A percentile compares a stretch with the other conserved stretches of the same genome.
Evolutionary conservation across 2,329 filamentous ascomycete species (phyloP).

Genomic region (Lecanicillium sp.): DNA sequence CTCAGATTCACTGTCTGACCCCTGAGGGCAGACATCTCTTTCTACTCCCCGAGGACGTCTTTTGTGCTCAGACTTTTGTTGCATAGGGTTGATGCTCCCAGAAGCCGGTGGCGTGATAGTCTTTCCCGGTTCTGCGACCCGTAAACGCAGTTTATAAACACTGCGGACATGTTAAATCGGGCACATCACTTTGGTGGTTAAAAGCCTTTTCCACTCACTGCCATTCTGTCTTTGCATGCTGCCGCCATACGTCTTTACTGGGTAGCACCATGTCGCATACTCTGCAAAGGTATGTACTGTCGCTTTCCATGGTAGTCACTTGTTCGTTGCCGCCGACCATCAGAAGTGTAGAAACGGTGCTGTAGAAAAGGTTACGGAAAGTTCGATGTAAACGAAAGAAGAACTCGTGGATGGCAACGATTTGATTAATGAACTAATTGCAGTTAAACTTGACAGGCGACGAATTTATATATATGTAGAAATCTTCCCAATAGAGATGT

Average conservation of each 20-base stretch:
- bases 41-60: too few relatives aligned
- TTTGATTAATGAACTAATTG: too few relatives aligned
- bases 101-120: slow-evolving; percentile 9
- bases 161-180: slow-evolving; percentile 9
- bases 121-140: slow-evolving; percentile 13
- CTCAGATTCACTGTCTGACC: background rate
- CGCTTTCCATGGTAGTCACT: slow-evolving; percentile 7
- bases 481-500: too few relatives aligned
- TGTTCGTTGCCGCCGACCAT: background rate
- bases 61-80: too few relatives aligned
- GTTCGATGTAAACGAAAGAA: too few relatives aligned
- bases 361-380: too few relatives aligned
- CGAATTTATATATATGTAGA: too few relatives aligned
- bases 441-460: too few relatives aligned
- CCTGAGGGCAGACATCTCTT: too few relatives aligned
- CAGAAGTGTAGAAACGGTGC: too few relatives aligned
- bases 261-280: slow-evolving; percentile 13
- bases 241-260: slow-evolving; percentile 12
- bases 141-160: slow-evolving; percentile 16
- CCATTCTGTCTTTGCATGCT: slow-evolving; percentile 16
- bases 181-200: background rate
- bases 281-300: slow-evolving; percentile 14
- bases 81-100: too few relatives aligned
- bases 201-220: slow-evolving; percentile 13
- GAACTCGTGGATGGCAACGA: too few relatives aligned